Base-by-base conservation (phyloP, 371 early-diverging fungal genomes). In the Mucor lusitanicus region DNA sequence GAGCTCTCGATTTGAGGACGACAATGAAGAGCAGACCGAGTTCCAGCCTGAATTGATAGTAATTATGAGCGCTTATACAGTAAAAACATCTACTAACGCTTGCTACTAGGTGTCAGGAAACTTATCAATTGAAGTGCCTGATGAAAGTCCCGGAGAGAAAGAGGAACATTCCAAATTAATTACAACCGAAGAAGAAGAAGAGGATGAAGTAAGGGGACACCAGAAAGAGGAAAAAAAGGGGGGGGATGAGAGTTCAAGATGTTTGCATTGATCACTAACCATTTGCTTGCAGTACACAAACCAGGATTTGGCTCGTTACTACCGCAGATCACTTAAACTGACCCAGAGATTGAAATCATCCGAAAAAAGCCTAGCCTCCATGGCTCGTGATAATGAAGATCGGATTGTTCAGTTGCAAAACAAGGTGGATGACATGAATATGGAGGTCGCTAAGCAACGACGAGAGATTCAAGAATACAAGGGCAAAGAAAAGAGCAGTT, bases 361-460 rank as follows among this genome's bases (percentile, higher is more conserved):
- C 15, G 86, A 85, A 64, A 68, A 75, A 19, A 82, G 77, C 63
- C 69, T 85, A 28, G 81, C 86, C 5, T 72, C 65, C 13, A 78
- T 84, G 75, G 76, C 84, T 68, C 81, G 83, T 72, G 84, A 85
- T 59, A 84, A 85, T 67, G 86, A 85, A 57, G 50, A 82, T 53
- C 78, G 86, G 25, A 85, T 85, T 35, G 61, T 76, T 15, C 70
- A 77, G 46, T 56, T 85, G n/a, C 84, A 83, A 56, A 77, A 79
- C 40, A 71, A 69, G 23, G 82, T 85, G 12, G 86, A 85, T 35
- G 86, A 85, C 58, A 83, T 84, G 78, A 82, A 75, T 35, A 28
- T 74, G 27, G 80, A 84, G 55, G 75, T 85, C 3, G 66, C 66
- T 2, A 77, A 74, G 35, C 84, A 84, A 61, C 76, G 78, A 61